phyloP scores from a whole-genome alignment of 768 basidiomycete species.

The Leucocoprinus birnbaumii region DNA sequence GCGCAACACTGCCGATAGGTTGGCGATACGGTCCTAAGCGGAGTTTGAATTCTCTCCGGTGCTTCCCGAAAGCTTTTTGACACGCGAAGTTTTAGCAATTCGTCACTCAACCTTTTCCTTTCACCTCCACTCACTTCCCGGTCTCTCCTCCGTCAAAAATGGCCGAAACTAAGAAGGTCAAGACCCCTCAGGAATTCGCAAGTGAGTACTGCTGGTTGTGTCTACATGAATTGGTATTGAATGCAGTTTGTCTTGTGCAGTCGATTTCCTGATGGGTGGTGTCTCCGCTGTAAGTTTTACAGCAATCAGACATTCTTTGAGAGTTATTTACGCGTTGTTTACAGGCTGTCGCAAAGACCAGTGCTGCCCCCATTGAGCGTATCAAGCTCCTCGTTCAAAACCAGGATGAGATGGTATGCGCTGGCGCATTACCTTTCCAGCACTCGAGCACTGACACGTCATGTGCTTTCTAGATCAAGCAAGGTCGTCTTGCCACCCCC shows the following conservation, averaged over 20 bases:
- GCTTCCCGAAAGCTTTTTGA: constrained; percentile 46
- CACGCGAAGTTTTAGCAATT: constrained; percentile 40
- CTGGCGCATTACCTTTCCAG: constrained; percentile 1
- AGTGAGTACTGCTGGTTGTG: constrained; percentile 40
- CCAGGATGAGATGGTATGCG: constrained; percentile 98
- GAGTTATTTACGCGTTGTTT: constrained; percentile 16
- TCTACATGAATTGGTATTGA: constrained; percentile 13
- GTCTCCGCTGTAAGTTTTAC: constrained; percentile 72
- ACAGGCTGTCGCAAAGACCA: constrained; percentile 97
- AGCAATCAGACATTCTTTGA: not conserved
- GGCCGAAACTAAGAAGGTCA: constrained; percentile 82
- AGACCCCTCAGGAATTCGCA: constrained; percentile 90
- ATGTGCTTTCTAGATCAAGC: constrained; percentile 77
- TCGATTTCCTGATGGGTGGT: constrained; percentile 96
- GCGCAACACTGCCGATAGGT: not conserved
- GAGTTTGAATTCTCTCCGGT: constrained; percentile 45
- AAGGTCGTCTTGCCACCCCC: constrained; percentile 92
- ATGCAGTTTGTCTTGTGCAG: constrained; percentile 35
- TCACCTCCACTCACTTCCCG: constrained; percentile 45
- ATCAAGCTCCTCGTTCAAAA: constrained; percentile 99
- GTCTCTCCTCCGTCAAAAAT: constrained; percentile 54
- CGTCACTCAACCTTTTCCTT: constrained; percentile 24
- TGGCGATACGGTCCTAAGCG: constrained; percentile 26
- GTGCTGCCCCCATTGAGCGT: constrained; percentile 99
- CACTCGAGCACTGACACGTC: constrained; percentile 29